These are phyloP conservation scores for Scedosporium aurantiacum DNA, from an alignment of 2,329 filamentous ascomycete species.

Conservation along the genomic window DNA sequence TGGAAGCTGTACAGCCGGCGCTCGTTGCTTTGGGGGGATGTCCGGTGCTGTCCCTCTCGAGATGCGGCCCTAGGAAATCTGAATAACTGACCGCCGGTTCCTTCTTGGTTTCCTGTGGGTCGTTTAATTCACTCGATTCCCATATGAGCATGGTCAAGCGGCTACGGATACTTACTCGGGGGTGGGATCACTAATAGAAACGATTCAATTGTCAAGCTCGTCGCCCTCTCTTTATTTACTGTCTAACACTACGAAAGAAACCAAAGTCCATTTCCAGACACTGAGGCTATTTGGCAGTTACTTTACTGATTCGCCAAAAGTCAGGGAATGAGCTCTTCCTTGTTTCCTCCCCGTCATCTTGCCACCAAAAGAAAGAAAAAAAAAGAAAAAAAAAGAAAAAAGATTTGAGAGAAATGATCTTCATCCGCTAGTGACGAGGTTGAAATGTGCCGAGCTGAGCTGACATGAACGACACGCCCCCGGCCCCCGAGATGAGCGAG, in stretches of 20 bases:
- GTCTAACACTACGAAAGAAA: background rate
- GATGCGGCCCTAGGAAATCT: background rate
- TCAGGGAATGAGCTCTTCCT: too few species aligned
- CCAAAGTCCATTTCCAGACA: background rate
- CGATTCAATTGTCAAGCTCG: background rate
- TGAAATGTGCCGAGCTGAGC: background rate
- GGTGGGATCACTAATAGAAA: background rate
- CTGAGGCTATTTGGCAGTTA: background rate
- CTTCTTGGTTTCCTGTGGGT: background rate
- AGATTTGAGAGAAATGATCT: background rate
- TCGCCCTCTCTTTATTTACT: background rate
- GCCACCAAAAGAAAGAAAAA: too few species aligned
- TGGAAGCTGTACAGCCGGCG: background rate
- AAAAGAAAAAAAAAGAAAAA: background rate
- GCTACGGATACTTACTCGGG: background rate
- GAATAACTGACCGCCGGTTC: background rate
- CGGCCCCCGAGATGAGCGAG: background rate
- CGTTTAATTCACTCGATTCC: background rate
- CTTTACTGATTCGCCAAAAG: too few species aligned
- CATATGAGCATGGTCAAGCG: background rate
- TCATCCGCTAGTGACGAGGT: background rate
- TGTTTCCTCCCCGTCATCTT: too few species aligned
- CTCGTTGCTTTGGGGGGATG: background rate
- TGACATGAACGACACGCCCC: background rate
- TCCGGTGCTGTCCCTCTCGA: background rate